Evolutionary conservation across 768 basidiomycete species (phyloP).

Genomic region (Leucosporidium yakuticum): DNA sequence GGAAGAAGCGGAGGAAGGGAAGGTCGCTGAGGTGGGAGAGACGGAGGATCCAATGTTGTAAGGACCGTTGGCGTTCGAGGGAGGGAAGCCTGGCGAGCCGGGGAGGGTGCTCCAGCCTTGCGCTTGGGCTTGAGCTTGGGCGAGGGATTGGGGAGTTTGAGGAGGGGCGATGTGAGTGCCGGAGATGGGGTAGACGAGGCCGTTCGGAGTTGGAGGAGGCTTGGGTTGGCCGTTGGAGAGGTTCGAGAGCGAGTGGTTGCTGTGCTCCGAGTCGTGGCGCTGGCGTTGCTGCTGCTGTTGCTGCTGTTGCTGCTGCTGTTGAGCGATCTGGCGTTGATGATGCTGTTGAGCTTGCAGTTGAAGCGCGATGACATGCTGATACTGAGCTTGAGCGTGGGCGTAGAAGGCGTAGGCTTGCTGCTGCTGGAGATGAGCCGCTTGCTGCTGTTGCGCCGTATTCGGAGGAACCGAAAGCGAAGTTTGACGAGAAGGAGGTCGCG

Average conservation of each 20-base stretch:
- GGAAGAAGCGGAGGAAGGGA: background rate
- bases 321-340: slow-evolving; percentile 5
- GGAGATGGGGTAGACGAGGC: slow-evolving; percentile 10
- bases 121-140: background rate
- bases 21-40: slow-evolving; percentile 14
- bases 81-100: background rate
- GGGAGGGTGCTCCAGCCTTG: background rate
- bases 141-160: background rate
- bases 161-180: slow-evolving; percentile 2
- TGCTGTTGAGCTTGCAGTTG: slow-evolving; percentile 23
- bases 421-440: slow-evolving; percentile 4
- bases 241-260: no score
- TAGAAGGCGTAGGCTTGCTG: slow-evolving; percentile 20
- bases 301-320: background rate
- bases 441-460: slow-evolving; percentile 12
- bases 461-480: slow-evolving; percentile 19
- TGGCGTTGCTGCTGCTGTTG: slow-evolving; percentile 2
- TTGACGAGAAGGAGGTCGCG: slow-evolving; percentile 17
- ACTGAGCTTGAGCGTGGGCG: slow-evolving; percentile 29
- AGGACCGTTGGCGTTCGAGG: background rate
- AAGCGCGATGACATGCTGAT: slow-evolving; percentile 24
- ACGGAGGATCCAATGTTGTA: background rate
- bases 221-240: no score
- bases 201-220: slow-evolving; percentile 6
- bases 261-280: background rate